Evolutionary conservation across 352 stramenopile species (phyloP).

Genomic region (Globisporangium barbulae): DNA sequence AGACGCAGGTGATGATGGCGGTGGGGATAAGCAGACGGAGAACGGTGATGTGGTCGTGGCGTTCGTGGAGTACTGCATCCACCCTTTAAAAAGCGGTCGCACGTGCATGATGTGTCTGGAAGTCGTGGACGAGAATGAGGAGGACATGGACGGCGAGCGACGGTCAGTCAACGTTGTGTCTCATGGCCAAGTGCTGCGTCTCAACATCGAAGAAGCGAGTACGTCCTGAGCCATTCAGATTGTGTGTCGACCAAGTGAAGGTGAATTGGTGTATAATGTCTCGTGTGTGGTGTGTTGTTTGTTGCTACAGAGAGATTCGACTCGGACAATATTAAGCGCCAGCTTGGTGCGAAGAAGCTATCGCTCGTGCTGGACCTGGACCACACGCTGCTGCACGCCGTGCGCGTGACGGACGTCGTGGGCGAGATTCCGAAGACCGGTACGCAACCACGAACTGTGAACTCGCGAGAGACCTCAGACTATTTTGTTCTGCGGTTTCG

Average conservation of each 20-base stretch:
- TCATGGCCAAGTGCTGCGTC: slow-evolving; percentile 88
- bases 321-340: slow-evolving; percentile 79
- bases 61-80: slow-evolving; percentile 77
- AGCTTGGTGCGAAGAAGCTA: slow-evolving; percentile 89
- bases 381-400: slow-evolving; percentile 95
- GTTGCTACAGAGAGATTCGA: slow-evolving; percentile 78
- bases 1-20: neutral
- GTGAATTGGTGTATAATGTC: slow-evolving; percentile 39
- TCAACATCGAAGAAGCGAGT: slow-evolving; percentile 97
- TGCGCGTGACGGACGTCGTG: slow-evolving; percentile 68
- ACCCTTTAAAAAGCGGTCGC: slow-evolving; percentile 65
- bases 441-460: slow-evolving; percentile 16
- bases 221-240: slow-evolving; percentile 28
- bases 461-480: neutral
- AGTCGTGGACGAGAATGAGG: slow-evolving; percentile 65
- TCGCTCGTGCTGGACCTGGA: slow-evolving; percentile 96
- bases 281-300: slow-evolving; percentile 15
- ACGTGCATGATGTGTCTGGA: slow-evolving; percentile 82
- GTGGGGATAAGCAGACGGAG: neutral
- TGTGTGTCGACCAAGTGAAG: too few relatives aligned
- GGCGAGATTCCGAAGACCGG: slow-evolving; percentile 53
- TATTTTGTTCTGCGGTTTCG: neutral
- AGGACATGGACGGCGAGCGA: slow-evolving; percentile 49
- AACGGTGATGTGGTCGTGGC: slow-evolving; percentile 29
- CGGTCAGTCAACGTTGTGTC: slow-evolving; percentile 75